Evolutionary conservation across 2,329 filamentous ascomycete genomes (phyloP).

Genomic region (Zymoseptoria brevis): DNA sequence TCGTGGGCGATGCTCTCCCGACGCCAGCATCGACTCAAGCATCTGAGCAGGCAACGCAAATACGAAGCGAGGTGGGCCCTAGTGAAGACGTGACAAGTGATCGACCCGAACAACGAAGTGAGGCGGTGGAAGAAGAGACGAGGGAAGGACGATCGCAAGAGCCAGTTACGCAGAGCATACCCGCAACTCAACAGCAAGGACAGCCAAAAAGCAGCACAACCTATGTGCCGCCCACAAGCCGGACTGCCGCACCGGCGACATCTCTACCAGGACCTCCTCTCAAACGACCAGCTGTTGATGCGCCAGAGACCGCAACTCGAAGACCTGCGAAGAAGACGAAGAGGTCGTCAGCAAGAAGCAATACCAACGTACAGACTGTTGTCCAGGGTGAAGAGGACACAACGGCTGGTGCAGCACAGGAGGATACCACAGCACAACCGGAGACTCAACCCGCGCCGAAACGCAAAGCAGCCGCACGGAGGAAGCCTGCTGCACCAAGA

Average conservation of each 20-base stretch:
- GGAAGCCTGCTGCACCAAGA: constrained; percentile 10
- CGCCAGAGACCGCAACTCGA: constrained; percentile 1
- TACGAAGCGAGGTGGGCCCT: neutral
- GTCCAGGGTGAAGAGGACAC: constrained; percentile 11
- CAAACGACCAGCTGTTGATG: constrained; percentile 7
- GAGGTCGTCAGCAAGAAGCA: constrained; percentile 16
- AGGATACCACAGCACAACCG: constrained; percentile 2
- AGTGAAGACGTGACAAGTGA: neutral
- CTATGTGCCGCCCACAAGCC: neutral
- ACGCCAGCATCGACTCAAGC: neutral
- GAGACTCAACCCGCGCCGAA: constrained; percentile 4
- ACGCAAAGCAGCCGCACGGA: constrained; percentile 5
- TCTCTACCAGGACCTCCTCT: neutral
- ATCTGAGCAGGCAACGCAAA: neutral
- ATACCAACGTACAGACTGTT: constrained; percentile 13
- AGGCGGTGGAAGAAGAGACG: neutral
- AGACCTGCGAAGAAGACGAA: constrained; percentile 18
- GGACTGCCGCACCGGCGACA: neutral
- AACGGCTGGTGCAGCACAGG: neutral
- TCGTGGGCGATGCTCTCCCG: neutral
- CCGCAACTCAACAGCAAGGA: neutral
- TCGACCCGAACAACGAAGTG: neutral
- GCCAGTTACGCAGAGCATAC: neutral
- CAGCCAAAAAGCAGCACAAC: neutral
- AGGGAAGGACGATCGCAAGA: neutral